Conservation (phyloP, 2,329 filamentous ascomycete genomes). For the Hypoxylon sp. region DNA sequence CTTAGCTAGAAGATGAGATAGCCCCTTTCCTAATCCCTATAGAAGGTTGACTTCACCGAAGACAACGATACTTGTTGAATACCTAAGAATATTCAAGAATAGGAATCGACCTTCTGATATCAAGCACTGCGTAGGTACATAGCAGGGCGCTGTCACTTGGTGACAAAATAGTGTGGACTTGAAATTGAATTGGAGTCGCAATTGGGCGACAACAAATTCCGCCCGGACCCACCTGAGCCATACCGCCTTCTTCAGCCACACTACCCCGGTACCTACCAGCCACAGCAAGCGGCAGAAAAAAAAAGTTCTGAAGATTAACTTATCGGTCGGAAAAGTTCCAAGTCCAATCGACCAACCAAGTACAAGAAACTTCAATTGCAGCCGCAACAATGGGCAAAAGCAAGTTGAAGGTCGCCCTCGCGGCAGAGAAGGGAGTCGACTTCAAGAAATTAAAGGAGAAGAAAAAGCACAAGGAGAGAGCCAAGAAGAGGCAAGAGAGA, state of each 20-base stretch:
- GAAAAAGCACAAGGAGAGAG: constrained; percentile 51
- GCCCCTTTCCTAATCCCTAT: too few species aligned
- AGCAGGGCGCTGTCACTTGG: too few species aligned
- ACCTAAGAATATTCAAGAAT: too few species aligned
- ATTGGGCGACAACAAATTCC: not conserved
- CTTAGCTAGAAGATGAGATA: too few species aligned
- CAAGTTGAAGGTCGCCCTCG: constrained; percentile 51
- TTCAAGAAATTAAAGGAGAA: constrained; percentile 53
- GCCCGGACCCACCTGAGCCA: not conserved
- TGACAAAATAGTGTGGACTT: too few species aligned
- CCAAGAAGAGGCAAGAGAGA: constrained; percentile 47
- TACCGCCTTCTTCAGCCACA: constrained; percentile 38
- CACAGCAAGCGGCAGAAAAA: constrained; percentile 45
- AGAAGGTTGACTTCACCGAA: too few species aligned
- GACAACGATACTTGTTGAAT: too few species aligned
- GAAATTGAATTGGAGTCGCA: not conserved
- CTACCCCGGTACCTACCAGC: constrained; percentile 20
- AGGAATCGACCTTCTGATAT: too few species aligned
- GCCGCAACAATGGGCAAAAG: constrained; percentile 50
- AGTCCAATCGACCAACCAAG: constrained; percentile 19
- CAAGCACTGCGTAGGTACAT: too few species aligned
- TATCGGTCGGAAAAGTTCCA: constrained; percentile 27
- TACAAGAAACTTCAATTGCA: constrained; percentile 26
- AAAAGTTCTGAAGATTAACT: constrained; percentile 40
- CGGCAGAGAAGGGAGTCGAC: constrained; percentile 52